phyloP scores from a whole-genome alignment of 2,329 filamentous ascomycete genomes.

The Talaromyces sp. region DNA sequence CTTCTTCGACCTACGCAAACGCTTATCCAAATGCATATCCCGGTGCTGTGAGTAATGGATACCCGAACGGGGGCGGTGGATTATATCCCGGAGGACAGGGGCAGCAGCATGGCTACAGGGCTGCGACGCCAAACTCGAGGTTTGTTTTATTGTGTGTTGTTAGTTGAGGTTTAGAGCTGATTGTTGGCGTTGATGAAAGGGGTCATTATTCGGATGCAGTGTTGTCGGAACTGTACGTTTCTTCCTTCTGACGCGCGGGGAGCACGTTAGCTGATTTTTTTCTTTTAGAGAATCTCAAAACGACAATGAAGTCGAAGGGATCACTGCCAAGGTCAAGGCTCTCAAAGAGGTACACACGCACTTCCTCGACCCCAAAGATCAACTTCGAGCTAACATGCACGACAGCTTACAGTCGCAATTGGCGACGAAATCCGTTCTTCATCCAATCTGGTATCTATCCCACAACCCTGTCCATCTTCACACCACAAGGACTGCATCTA shows the following conservation, averaged over 20 bases:
- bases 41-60: constrained; percentile 10
- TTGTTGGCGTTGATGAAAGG: constrained; percentile 42
- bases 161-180: neutral
- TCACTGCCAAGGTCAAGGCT: constrained; percentile 82
- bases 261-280: neutral
- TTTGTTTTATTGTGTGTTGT: constrained; percentile 35
- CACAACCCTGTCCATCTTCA: neutral
- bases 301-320: constrained; percentile 83
- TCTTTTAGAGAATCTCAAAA: constrained; percentile 74
- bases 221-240: constrained; percentile 42
- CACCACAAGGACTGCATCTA: neutral
- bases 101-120: constrained; percentile 19
- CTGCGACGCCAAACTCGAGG: constrained; percentile 64
- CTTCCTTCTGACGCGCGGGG: neutral
- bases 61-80: constrained; percentile 20
- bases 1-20: constrained; percentile 52
- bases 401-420: constrained; percentile 19
- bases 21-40: constrained; percentile 34
- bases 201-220: constrained; percentile 93
- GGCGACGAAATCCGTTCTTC: constrained; percentile 18
- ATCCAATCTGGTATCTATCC: constrained; percentile 12
- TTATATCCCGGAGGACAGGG: constrained; percentile 13
- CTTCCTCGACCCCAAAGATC: neutral
- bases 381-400: neutral
- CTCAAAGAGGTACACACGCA: constrained; percentile 72